Conservation (phyloP, 106 monocot genomes). For the Amphibolis antarctica region DNA sequence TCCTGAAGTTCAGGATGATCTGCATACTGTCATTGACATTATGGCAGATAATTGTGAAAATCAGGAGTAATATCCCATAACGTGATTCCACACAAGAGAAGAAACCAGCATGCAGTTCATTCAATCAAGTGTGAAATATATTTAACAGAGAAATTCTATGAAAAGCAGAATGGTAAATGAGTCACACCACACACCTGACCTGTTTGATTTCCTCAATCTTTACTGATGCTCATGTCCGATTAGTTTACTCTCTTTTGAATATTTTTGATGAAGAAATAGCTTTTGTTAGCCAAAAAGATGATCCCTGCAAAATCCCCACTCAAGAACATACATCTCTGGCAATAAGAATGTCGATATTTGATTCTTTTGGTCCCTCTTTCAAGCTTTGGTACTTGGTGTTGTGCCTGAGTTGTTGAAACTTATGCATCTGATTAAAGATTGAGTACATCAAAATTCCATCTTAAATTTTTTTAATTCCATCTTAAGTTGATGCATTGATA, state of each 20-base stretch:
- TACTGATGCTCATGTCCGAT: conserved; percentile 26
- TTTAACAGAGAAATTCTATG: neutral
- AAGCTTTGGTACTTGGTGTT: conserved; percentile 31
- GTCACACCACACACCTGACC: conserved; percentile 39
- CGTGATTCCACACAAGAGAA: conserved; percentile 10
- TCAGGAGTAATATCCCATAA: conserved; percentile 19
- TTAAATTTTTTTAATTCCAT: too few species aligned
- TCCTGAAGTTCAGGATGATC: conserved; percentile 51
- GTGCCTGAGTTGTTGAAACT: conserved; percentile 24
- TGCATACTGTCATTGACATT: conserved; percentile 7
- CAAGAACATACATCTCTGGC: conserved; percentile 32
- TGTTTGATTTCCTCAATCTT: conserved; percentile 38
- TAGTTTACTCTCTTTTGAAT: conserved; percentile 27
- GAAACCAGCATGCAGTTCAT: too few species aligned
- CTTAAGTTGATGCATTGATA: neutral
- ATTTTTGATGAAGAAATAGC: conserved; percentile 19
- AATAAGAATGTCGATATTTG: conserved; percentile 16
- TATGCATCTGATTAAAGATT: neutral
- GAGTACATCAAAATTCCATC: neutral
- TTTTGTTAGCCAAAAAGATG: neutral
- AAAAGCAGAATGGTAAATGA: conserved; percentile 1
- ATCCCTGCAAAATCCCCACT: neutral
- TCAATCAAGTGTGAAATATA: neutral
- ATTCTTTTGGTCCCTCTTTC: conserved; percentile 40
- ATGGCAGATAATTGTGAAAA: conserved; percentile 4